Conservation (phyloP, 352 stramenopile genomes). For the Thraustotheca clavata region DNA sequence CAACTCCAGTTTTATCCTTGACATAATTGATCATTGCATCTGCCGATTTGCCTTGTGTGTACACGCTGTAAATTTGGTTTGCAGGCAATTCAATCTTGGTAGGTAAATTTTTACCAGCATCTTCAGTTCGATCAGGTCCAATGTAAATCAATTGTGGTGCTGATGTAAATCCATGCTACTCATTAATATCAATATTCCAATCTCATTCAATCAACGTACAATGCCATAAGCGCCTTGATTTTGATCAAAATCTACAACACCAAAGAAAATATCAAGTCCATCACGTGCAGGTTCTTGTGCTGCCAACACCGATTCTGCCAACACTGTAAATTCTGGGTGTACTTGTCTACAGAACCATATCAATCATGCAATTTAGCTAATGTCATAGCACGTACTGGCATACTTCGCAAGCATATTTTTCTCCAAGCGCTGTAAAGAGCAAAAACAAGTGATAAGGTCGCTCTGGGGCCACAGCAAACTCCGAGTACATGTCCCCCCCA, state of each 20-base stretch:
- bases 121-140: conserved; percentile 43
- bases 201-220: conserved; percentile 24
- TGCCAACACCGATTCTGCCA: conserved; percentile 52
- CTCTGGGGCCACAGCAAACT: conserved; percentile 49
- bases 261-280: conserved; percentile 68
- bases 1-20: conserved; percentile 74
- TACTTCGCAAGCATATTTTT: conserved; percentile 69
- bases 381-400: conserved; percentile 40
- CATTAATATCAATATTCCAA: background rate
- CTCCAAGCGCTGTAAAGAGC: conserved; percentile 60
- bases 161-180: conserved; percentile 67
- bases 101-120: conserved; percentile 39
- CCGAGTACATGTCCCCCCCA: conserved; percentile 41
- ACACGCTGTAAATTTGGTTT: conserved; percentile 69
- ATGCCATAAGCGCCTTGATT: conserved; percentile 62
- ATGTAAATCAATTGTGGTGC: conserved; percentile 72
- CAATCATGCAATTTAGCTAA: background rate
- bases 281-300: conserved; percentile 60
- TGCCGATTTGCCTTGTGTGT: conserved; percentile 60
- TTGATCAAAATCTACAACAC: conserved; percentile 61
- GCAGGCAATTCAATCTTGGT: conserved; percentile 44
- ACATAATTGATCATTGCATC: conserved; percentile 63
- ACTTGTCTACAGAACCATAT: conserved; percentile 32
- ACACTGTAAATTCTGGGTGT: conserved; percentile 48
- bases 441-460: conserved; percentile 75